Base-by-base conservation (phyloP, 257 asterid genomes). In the Solanum infundibuliforme region DNA sequence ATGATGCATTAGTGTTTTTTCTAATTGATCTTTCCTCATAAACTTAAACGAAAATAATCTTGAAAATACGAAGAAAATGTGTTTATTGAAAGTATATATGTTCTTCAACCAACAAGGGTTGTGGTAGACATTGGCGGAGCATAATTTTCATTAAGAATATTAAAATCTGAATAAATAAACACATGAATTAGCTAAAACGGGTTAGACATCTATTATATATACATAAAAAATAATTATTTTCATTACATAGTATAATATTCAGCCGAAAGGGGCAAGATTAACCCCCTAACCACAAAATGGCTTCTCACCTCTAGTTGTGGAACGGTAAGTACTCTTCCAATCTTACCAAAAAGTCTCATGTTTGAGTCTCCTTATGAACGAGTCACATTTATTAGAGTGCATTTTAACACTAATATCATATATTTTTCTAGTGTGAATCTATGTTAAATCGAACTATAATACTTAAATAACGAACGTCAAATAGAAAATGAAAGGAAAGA, bases 111-210 rank as follows among this genome's bases (percentile, higher is more conserved):
- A 18, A 52, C 62, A 52, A 52, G 62, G 58, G 62, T 52, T 52
- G 62, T 2, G n/a, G 23, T 52, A 3, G n/a, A 52, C 7, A 52
- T 7, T 18, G 62, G 2, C 9, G 1, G 8, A 52, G 23, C 8
- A 18, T 0, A 18, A 18, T 52, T 52, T 48, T 52, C 62, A 52
- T 52, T 52, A 18, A 2, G 8, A 2, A 1, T 18, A 0, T 52
- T 0, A 48, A 48, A 48, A 48, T 43, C 2, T 43, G 0, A 43
- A 11, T 0, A 48, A 14, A 52, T 52, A 52, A 2, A 18, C 9
- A 52, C 2, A 7, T 0, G 0, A 16, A 52, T 0, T 52, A 18
- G 4, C 10, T 52, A 18, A 18, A 46, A 18, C 1, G 4, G n/a
- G 1, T 52, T 52, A 16, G 0, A 18, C 9, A 18, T 52, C 0